These are phyloP conservation scores for Gnomoniopsis smithogilvyi DNA, from an alignment of 2,329 filamentous ascomycete species.

Conservation along the genomic window DNA sequence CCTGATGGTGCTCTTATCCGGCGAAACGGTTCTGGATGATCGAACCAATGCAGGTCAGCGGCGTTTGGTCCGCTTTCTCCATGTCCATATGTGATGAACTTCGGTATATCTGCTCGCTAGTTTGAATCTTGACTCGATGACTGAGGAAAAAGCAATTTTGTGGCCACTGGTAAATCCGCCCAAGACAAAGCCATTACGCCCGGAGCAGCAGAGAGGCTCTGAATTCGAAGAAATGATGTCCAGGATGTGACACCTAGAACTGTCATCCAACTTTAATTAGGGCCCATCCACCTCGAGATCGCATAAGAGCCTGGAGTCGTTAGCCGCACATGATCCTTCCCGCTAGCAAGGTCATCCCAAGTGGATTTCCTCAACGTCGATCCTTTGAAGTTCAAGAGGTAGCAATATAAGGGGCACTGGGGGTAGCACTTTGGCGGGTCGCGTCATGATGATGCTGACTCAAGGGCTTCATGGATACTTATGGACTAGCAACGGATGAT, in stretches of 20 bases:
- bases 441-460: conserved; percentile 4
- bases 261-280: not conserved
- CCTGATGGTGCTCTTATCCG: too few species aligned
- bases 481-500: not conserved
- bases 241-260: not conserved
- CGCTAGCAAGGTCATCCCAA: conserved; percentile 1
- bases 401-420: too few species aligned
- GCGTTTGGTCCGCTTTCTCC: not conserved
- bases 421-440: not conserved
- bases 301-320: not conserved
- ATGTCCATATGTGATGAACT: not conserved
- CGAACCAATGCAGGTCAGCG: not conserved
- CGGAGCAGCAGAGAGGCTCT: not conserved
- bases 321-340: conserved; percentile 10
- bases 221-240: not conserved
- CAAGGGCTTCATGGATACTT: not conserved
- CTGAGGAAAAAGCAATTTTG: not conserved
- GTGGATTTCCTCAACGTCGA: not conserved
- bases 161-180: not conserved
- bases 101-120: not conserved
- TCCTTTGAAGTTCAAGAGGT: not conserved
- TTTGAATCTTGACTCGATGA: not conserved
- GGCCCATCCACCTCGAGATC: conserved; percentile 5
- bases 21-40: not conserved
- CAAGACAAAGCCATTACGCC: not conserved